Evolutionary conservation across 2,329 filamentous ascomycete species (phyloP), one percentile per base, ranked within the genome.

Genomic region (Aspergillus quadricinctus): DNA sequence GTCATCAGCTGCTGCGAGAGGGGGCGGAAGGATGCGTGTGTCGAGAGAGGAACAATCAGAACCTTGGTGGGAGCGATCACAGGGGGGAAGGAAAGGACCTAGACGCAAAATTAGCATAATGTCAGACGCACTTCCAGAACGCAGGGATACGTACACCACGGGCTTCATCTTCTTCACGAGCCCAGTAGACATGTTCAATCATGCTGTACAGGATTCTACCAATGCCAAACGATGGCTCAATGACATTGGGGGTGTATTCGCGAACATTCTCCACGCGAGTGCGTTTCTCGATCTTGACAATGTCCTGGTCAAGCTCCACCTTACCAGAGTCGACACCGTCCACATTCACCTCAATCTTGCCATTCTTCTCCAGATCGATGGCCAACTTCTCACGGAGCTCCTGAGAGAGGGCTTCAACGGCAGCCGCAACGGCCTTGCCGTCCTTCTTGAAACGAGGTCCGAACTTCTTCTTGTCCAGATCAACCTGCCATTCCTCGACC

Each of bases 171-270:
- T 84, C 87, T 63, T 86, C 87, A 62, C 94, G 89, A 53, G 87
- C 90, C 93, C 94, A 99, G 83, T 92, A 99, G 72, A 84, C 87
- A 77, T 99, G 94, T 79, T 99, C 94, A 71, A 96, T 89, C 68
- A 99, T 79, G 58, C 89, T 87, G 80, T 96, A 97, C 57, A 97
- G 80, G 61, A 97, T 97, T 66, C 93, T 86, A 58, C 93, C 94
- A 69, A 97, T 96, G 80, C 93, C 93, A 68, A 97, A 99, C 0
- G 93, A 97, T 1, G 93, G 94, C 79, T 99, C 94, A 66, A 97
- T 95, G 49, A 96, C 92, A 71, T 97, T 97, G 58, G 93, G 93
- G 0, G 88, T 95, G 78, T 90, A 99, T 73, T 97, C 92, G 67
- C 94, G 85, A 57, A 87, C 85, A 72, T 96, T 88, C 75, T 96